Conservation (phyloP, 306 rosid genomes). For the Cotoneaster glaucophyllus region DNA sequence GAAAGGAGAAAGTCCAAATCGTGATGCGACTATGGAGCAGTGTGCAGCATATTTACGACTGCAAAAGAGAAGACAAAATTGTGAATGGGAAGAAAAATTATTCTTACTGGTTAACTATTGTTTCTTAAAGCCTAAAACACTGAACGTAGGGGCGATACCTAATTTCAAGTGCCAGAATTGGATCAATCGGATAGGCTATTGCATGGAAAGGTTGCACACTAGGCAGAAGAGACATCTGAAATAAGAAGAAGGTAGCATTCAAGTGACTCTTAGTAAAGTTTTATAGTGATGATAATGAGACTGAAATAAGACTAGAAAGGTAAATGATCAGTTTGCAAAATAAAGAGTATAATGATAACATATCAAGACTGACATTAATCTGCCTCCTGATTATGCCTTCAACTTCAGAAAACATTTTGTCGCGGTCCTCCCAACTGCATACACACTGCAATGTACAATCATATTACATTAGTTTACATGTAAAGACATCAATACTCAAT, state of each 20-base stretch:
- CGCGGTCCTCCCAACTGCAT: conserved; percentile 98
- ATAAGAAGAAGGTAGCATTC: background rate
- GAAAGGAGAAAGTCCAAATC: conserved; percentile 70
- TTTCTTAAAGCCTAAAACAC: background rate
- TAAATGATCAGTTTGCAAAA: background rate
- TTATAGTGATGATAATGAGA: background rate
- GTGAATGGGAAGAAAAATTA: background rate
- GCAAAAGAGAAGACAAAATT: conserved; percentile 12
- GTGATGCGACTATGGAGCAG: conserved; percentile 84
- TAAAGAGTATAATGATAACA: background rate
- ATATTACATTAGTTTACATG: background rate
- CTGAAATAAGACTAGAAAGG: background rate
- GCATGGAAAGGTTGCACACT: conserved; percentile 99
- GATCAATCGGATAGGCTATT: conserved; percentile 93
- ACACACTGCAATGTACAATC: conserved; percentile 51
- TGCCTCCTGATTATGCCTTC: conserved; percentile 91
- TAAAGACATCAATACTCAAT: background rate
- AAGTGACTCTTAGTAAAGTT: background rate
- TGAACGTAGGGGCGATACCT: conserved; percentile 34
- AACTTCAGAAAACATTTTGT: conserved; percentile 80
- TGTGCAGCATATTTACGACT: conserved; percentile 93
- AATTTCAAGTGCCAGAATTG: conserved; percentile 89
- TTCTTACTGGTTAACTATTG: background rate
- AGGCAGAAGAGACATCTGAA: conserved; percentile 94
- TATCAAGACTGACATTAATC: conserved; percentile 62